Evolutionary conservation across 306 rosid genomes (phyloP).

Genomic region (Corylus heterophylla): DNA sequence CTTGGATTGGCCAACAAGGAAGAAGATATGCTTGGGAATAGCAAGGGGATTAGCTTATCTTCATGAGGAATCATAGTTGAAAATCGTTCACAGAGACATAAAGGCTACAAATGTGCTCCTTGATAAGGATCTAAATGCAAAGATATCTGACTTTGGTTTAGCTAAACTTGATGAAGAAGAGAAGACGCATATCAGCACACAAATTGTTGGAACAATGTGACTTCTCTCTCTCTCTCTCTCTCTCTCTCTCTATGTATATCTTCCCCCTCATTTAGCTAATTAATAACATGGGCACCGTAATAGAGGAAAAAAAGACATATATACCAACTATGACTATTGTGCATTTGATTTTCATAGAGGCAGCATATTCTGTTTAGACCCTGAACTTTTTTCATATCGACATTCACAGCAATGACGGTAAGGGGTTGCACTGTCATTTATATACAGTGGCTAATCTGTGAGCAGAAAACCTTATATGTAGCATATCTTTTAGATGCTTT

Average conservation of each 20-base stretch:
- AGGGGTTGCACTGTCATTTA: not conserved
- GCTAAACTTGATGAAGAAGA: slow-evolving; percentile 91
- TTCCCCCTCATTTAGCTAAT: not conserved
- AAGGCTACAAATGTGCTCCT: slow-evolving; percentile 87
- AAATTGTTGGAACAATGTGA: slow-evolving; percentile 85
- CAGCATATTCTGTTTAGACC: slow-evolving; percentile 9
- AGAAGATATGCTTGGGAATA: slow-evolving; percentile 66
- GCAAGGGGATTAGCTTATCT: slow-evolving; percentile 79
- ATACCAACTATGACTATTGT: no score
- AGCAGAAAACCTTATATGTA: not conserved
- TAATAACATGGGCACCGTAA: not conserved
- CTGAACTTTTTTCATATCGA: not conserved
- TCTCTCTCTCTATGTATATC: not conserved
- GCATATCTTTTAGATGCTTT: not conserved
- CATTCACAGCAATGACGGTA: not conserved
- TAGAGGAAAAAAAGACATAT: no score
- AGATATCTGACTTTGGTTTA: slow-evolving; percentile 90
- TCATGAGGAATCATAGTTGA: slow-evolving; percentile 82
- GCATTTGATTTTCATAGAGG: no score
- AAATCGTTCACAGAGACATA: slow-evolving; percentile 88
- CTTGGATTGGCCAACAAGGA: slow-evolving; percentile 72
- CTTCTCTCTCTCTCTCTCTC: slow-evolving; percentile 18
- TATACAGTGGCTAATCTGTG: not conserved
- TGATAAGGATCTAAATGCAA: slow-evolving; percentile 68
- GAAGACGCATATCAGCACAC: slow-evolving; percentile 73